A percentile compares a stretch with the other conserved stretches of the same genome.
Evolutionary conservation across 2,329 filamentous ascomycete genomes (phyloP).

Genomic region (Aspergillus fumigatus): DNA sequence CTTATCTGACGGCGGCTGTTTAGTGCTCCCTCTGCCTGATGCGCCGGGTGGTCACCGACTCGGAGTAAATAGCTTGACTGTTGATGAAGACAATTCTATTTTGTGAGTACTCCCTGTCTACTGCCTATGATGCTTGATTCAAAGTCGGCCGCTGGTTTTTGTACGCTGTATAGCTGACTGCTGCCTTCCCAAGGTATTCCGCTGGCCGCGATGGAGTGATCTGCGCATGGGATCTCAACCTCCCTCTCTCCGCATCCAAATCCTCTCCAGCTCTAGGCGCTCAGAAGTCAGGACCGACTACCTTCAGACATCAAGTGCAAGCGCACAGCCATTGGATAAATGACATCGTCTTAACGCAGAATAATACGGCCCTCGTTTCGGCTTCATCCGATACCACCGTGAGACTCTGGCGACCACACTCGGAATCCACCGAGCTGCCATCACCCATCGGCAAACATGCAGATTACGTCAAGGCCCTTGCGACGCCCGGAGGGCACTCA

Average conservation of each 20-base stretch:
- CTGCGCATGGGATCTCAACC: slow-evolving; percentile 81
- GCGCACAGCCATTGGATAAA: slow-evolving; percentile 97
- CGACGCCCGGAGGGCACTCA: slow-evolving; percentile 64
- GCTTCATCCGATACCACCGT: slow-evolving; percentile 92
- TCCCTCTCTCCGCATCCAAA: slow-evolving; percentile 30
- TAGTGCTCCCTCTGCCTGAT: slow-evolving; percentile 69
- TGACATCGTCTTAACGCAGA: slow-evolving; percentile 76
- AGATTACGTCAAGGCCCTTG: slow-evolving; percentile 94
- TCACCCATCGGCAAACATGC: slow-evolving; percentile 85
- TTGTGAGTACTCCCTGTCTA: slow-evolving; percentile 59
- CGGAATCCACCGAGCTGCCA: slow-evolving; percentile 59
- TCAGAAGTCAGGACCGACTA: slow-evolving; percentile 41
- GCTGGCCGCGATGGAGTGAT: slow-evolving; percentile 92
- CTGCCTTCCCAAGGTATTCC: slow-evolving; percentile 64
- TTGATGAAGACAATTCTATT: slow-evolving; percentile 77
- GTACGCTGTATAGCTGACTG: not conserved
- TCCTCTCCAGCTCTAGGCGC: slow-evolving; percentile 12
- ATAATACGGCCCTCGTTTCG: slow-evolving; percentile 75
- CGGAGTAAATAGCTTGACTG: slow-evolving; percentile 88
- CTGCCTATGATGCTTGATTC: not conserved
- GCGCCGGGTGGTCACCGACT: slow-evolving; percentile 81
- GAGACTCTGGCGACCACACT: slow-evolving; percentile 81
- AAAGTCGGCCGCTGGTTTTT: too few species aligned
- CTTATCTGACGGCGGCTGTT: slow-evolving; percentile 1
- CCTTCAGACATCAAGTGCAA: slow-evolving; percentile 61